Base-by-base conservation (phyloP, 805 yeast genomes). In the Candida silvatica region DNA sequence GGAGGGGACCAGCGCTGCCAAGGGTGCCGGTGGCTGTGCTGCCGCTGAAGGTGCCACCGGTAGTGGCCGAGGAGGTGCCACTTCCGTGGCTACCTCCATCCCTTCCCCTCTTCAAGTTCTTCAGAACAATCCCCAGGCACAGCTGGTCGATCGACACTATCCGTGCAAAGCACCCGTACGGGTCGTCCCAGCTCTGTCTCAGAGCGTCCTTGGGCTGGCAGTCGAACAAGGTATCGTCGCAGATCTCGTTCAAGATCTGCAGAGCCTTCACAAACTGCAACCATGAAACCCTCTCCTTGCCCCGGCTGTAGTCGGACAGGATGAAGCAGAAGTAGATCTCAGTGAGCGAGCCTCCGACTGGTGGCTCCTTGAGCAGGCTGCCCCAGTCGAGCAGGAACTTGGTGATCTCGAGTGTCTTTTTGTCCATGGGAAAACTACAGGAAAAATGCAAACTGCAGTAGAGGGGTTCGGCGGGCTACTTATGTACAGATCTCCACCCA, bases 271-370 rank as follows among this genome's bases (percentile, higher is more conserved):
- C 37, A 16, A 56, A 57, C 25, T 56, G 60, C 19, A 53, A 34
- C 59, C 61, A 57, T 4, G 59, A 52, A 2, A 57, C 59, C 32
- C 54, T 54, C 32, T 57, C 60, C 28, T 50, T 55, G 1, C 59
- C 58, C 28, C 45, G 52, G 20, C 46, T 49, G 27, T 54, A 54
- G 6, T 44, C 43, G 3, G 55, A 48, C 7, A 52, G 51, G 6
- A 56, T 53, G 32, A 54, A 52, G 32, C 56, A 51, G 32, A 54
- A 56, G 36, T 56, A 57, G 3, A 49, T 46, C 32, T 55, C 58
- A 1, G 57, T 37, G 4, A 58, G 41, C 2, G 48, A 40, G 3
- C 63, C 63, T 11, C 42, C 43, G 4, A 58, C 52, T 2, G 63
- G 63, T 2, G 50, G 48, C 17, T 49, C 49, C 0, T 52, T 43